Evolutionary conservation across 352 stramenopile genomes (phyloP), one percentile per base, ranked within the genome.

Genomic region (Globisporangium recalcitrans): DNA sequence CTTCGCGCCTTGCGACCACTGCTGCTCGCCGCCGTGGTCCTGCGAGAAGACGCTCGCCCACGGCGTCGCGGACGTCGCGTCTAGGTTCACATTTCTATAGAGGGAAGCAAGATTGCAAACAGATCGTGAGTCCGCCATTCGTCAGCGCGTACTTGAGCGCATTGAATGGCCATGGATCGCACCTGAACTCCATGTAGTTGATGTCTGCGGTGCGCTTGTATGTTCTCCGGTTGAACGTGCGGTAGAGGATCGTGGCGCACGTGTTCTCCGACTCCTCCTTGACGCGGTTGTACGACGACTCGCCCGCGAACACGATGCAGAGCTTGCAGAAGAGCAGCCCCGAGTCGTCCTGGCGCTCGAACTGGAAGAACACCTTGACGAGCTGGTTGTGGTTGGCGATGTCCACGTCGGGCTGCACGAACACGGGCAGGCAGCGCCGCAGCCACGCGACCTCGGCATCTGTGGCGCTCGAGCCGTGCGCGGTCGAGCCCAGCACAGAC

Each of bases 191-290:
- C 75, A 95, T 89, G 72, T 93, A 93, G 70, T 95, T 92, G 69
- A 95, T 95, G 68, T 95, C 86, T 19, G 86, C 86, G 52, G 86
- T 95, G 62, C 86, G 82, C 72, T 93, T 91, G 75, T 92, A 93
- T 9, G 82, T 91, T 40, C 78, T 73, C 52, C 86, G 84, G 60
- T 93, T 95, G 69, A 91, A 95, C 21, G 84, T 90, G 66, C 86
- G 82, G 63, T 93, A 93, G 44, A 82, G 78, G 19, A 93, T 60
- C 62, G 86, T 95, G 29, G 83, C 86, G 47, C 92, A 59, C 36
- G 67, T 72, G 70, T 95, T 95, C 70, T 93, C 76, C n/a, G 77
- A 64, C 52, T 82, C 69, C 49, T 88, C 77, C 38, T 82, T 73
- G 29, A 80, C 58, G 70, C 82, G 81, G 57, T 95, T 95, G 77